Evolutionary conservation across 768 basidiomycete genomes (phyloP).

Genomic region (Mycena sanguinolenta): DNA sequence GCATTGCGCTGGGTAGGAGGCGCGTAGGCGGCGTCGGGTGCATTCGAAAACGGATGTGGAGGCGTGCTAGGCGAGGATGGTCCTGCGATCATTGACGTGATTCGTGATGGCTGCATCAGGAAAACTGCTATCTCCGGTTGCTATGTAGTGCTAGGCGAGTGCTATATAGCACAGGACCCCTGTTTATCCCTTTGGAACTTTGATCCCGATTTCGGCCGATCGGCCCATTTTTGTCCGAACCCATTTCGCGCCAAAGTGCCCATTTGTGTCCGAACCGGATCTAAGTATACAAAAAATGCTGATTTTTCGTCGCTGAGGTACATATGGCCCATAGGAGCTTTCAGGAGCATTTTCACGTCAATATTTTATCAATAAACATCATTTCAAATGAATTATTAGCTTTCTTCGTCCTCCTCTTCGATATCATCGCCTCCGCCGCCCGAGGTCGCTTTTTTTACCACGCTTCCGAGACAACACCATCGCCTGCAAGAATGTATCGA

Average conservation of each 20-base stretch:
- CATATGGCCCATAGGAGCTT: background rate
- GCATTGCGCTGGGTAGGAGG: too few species aligned
- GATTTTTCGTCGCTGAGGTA: background rate
- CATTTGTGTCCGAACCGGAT: background rate
- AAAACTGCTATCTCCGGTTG: too few species aligned
- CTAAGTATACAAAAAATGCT: background rate
- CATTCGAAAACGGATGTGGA: too few species aligned
- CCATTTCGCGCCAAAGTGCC: background rate
- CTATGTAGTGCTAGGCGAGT: too few species aligned
- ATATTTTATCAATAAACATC: background rate
- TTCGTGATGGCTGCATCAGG: too few species aligned
- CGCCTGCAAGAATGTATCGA: background rate
- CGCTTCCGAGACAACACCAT: background rate
- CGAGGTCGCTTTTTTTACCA: background rate
- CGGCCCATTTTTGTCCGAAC: conserved; percentile 4
- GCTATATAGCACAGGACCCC: too few species aligned
- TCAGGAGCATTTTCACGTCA: background rate
- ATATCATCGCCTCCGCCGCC: background rate
- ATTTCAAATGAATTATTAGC: too few species aligned
- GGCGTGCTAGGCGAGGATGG: too few species aligned
- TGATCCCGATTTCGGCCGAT: background rate
- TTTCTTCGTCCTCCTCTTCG: background rate
- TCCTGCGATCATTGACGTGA: too few species aligned
- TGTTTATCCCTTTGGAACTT: background rate
- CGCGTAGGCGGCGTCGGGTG: too few species aligned